Evolutionary conservation across 1,284 basidiomycete species (phyloP).

Genomic region (Leccinum variabile): DNA sequence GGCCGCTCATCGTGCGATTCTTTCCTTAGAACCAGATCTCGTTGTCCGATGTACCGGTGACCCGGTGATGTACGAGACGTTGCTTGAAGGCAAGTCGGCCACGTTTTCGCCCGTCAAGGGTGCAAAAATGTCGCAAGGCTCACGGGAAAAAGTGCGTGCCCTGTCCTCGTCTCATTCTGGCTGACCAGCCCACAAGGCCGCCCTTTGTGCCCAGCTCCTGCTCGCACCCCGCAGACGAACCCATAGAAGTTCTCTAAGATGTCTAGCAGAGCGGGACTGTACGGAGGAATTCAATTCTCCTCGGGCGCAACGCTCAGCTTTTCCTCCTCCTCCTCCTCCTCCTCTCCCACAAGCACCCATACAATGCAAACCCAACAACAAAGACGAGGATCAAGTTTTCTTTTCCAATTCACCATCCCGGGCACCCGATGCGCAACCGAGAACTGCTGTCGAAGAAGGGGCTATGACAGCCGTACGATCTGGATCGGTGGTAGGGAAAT

Average conservation of each 20-base stretch:
- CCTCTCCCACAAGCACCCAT: background rate
- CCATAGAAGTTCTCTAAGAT: slow-evolving; percentile 40
- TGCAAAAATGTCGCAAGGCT: no score
- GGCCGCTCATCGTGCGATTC: no score
- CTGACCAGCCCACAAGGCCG: no score
- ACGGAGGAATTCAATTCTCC: slow-evolving; percentile 80
- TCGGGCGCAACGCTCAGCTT: slow-evolving; percentile 50
- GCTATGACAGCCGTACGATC: slow-evolving; percentile 25
- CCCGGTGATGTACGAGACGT: no score
- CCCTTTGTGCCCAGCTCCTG: no score
- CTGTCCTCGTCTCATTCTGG: no score
- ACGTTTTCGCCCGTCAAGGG: no score
- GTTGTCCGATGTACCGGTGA: no score
- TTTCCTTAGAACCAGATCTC: no score
- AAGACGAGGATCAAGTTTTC: slow-evolving; percentile 1
- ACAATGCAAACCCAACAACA: slow-evolving; percentile 13
- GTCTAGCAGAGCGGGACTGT: slow-evolving; percentile 75
- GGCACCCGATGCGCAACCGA: slow-evolving; percentile 10
- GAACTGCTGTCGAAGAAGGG: slow-evolving; percentile 23
- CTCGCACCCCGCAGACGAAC: no score
- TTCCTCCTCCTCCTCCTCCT: slow-evolving; percentile 25
- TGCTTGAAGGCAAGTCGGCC: no score
- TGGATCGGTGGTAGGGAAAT: slow-evolving; percentile 48
- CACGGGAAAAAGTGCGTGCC: no score
- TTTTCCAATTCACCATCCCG: background rate